Evolutionary conservation across 2,329 filamentous ascomycete genomes (phyloP).

Genomic region (Penicillium sp.): DNA sequence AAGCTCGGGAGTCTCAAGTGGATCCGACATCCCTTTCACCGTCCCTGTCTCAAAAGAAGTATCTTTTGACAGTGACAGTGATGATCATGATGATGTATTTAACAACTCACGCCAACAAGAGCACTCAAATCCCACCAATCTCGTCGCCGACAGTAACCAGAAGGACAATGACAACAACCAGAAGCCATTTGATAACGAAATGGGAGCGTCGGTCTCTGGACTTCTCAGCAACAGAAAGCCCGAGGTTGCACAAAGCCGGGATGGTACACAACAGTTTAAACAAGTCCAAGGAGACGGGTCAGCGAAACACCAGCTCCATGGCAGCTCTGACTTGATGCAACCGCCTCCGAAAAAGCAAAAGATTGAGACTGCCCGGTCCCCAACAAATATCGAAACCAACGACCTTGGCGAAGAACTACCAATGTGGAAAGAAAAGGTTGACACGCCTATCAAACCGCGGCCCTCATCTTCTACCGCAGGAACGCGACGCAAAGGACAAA

Average conservation of each 20-base stretch:
- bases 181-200: not conserved
- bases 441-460: not conserved
- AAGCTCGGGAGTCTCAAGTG: constrained; percentile 2
- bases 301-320: not conserved
- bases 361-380: not conserved
- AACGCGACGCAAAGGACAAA: not conserved
- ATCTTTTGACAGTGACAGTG: not conserved
- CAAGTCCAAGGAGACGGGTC: not conserved
- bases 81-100: not conserved
- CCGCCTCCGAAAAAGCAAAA: not conserved
- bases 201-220: not conserved
- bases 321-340: too few species aligned
- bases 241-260: not conserved
- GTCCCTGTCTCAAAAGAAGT: not conserved
- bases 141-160: not conserved
- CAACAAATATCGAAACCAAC: not conserved
- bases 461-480: not conserved
- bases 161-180: not conserved
- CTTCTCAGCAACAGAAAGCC: not conserved
- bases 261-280: not conserved
- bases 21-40: not conserved
- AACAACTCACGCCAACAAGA: not conserved
- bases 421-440: not conserved
- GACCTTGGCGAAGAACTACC: not conserved
- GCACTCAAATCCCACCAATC: not conserved